Base-by-base conservation (phyloP, 208 protist genomes). In the Leishmania major region DNA sequence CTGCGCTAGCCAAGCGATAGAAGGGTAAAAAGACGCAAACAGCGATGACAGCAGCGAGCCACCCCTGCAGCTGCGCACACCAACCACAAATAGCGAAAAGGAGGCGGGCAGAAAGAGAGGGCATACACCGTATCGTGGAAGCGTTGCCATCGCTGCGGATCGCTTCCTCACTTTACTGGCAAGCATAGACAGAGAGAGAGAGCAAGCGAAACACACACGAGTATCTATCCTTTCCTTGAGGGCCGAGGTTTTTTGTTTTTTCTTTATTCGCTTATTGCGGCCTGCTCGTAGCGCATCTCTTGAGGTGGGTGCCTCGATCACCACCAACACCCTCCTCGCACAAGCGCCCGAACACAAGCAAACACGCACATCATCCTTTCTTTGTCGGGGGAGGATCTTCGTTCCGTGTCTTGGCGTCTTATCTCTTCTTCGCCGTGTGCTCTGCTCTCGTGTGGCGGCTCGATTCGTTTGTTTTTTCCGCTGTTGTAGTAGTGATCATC, bases 21-120 rank as follows among this genome's bases (percentile, higher is more conserved):
- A 40, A 22, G 13, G 8, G 31, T 13, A 15, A 3, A 69, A 4
- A 69, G 59, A 22, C 62, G 31, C 62, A 69, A 17, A 31, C 31
- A 69, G 62, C 62, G 62, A 69, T 69, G 62, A 15, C 62, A 37
- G 62, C 31, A 69, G 11, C 62, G 62, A 69, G 62, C 31, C 62
- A 40, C 62, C n/a, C 31, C 31, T 43, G 11, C 31, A 35, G 62
- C 62, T 69, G 15, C 62, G 31, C 62, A 40, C 31, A 69, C 31
- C 28, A 35, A 37, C 31, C 15, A 69, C 31, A 35, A 17, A 22
- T 43, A 40, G 13, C 10, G 31, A 69, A 4, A 69, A 40, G 31
- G 3, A 40, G 31, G 31, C 62, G 19, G 28, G 31, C 22, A 5
- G 10, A 40, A 69, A 69, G 3, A 55, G 51, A 55, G 17, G 51